Conservation (phyloP, 345 rosid genomes). For the Eucalyptus viminalis region DNA sequence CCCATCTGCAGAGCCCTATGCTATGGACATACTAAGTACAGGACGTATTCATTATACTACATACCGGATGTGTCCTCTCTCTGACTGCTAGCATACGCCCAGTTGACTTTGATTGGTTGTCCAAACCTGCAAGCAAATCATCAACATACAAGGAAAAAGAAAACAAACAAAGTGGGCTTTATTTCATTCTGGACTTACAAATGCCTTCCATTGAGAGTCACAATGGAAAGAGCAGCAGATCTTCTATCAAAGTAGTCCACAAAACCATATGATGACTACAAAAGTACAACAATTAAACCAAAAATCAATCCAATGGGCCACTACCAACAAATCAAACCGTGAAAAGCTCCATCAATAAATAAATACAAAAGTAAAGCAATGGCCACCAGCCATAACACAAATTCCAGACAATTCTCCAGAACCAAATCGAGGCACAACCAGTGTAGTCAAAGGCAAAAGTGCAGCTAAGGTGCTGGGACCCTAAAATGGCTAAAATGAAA, state of each 20-base stretch:
- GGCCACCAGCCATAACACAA: not conserved
- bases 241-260: constrained; percentile 87
- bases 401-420: not conserved
- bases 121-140: constrained; percentile 56
- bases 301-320: not conserved
- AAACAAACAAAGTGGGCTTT: not conserved
- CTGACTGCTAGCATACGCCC: constrained; percentile 99
- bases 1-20: not conserved
- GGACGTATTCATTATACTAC: not conserved
- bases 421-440: not conserved
- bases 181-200: constrained; percentile 31
- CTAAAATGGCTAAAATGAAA: not conserved
- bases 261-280: constrained; percentile 90
- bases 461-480: not conserved
- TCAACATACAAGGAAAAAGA: not conserved
- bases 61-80: constrained; percentile 95
- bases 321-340: not conserved
- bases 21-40: not conserved
- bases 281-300: not conserved
- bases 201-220: constrained; percentile 80
- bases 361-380: not conserved
- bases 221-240: constrained; percentile 75
- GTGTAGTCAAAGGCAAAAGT: not conserved
- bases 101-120: constrained; percentile 97
- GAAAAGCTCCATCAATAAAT: not conserved